Percentiles rank a stretch among this genome's conserved stretches.
phyloP scores from a whole-genome alignment of 1,139 yeast species.

The Entelexis sorbosivorans region DNA sequence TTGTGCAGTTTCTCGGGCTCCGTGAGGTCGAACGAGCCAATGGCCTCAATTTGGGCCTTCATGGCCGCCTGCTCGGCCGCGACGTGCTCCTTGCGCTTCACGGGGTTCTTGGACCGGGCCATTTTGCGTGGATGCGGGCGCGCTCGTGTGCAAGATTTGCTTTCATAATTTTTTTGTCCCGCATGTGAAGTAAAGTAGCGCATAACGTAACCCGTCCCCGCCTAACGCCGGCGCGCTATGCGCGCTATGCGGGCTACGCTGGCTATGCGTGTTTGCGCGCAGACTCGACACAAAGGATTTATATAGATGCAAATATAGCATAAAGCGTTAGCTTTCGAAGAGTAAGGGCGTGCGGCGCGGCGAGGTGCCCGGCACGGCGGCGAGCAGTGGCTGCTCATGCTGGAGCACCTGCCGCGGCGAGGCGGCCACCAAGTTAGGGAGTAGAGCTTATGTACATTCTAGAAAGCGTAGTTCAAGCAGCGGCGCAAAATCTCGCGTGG shows the following conservation, averaged over 20 bases:
- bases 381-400: no score
- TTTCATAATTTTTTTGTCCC: slow-evolving; percentile 9
- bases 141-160: background rate
- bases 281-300: no score
- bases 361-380: no score
- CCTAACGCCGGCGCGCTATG: no score
- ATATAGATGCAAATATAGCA: background rate
- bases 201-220: background rate
- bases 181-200: background rate
- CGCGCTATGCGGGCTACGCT: no score
- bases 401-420: no score
- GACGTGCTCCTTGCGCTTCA: slow-evolving; percentile 16
- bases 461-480: slow-evolving; percentile 15
- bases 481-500: slow-evolving; percentile 37
- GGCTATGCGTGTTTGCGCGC: no score
- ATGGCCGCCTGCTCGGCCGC: slow-evolving; percentile 12
- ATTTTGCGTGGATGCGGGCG: background rate
- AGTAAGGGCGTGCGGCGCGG: no score
- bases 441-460: slow-evolving; percentile 5
- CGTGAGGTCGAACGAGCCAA: slow-evolving; percentile 1
- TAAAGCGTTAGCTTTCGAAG: no score
- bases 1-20: slow-evolving; percentile 8
- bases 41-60: slow-evolving; percentile 10
- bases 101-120: slow-evolving; percentile 9
- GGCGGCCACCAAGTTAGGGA: no score